Evolutionary conservation across 2,329 filamentous ascomycete species (phyloP), one percentile per base, ranked within the genome.

Genomic region (Penicillium sp.): DNA sequence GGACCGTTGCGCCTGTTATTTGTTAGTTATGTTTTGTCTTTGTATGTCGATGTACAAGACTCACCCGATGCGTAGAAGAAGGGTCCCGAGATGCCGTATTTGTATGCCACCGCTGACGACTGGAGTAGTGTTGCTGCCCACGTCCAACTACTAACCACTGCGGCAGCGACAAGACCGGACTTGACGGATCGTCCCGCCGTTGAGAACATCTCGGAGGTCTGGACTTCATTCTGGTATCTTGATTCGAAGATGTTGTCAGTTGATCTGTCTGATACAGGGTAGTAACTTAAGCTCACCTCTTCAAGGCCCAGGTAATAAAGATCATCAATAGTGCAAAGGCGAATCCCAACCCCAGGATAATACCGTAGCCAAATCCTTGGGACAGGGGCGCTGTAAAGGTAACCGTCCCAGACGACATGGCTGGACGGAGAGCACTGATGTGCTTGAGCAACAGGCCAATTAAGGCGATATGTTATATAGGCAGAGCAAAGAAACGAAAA

Each of bases 141-240:
- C 0, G 91, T 95, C 91, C 92, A 96, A 5, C 87, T 91, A 14
- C 88, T 92, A 3, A 95, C 90, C n/a, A 96, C 91, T 14, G 90
- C 91, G 5, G 89, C 89, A 10, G 89, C 89, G 0, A 95, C 90
- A 13, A 96, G 79, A 39, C 91, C 92, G 8, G 89, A 91, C 68
- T 95, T 96, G 60, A 96, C 89, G 1, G 89, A 91, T 55, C 92
- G 81, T 16, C 90, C 90, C 44, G 91, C 91, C 0, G 91, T 95
- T 57, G 82, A 91, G 78, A 96, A 96, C 83, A 91, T 94, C 74
- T 96, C 91, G 0, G 88, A 92, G 0, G 92, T 96, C 70, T 95
- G 90, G 3, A 92, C 70, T 67, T 76, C 90, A 76, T 85, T 79
- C 64, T 86, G 85, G 67, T 87, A 87, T 58, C 81, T 79, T 45